These are phyloP conservation scores for Ophiosphaerella narmari DNA, from an alignment of 2,329 filamentous ascomycete genomes.

Conservation along the genomic window DNA sequence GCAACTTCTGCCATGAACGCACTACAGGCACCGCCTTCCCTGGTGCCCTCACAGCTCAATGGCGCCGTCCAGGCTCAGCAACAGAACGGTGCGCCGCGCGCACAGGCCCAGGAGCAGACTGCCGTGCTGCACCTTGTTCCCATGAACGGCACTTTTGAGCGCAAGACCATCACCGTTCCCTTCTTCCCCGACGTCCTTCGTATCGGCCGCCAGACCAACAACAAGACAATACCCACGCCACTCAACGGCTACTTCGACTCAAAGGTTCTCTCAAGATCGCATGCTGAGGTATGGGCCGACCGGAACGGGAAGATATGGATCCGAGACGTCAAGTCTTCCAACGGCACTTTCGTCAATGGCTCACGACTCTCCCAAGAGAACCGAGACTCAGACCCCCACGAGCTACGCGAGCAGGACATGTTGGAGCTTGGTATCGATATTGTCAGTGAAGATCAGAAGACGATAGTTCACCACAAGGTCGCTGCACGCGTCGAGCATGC, in stretches of 20 bases:
- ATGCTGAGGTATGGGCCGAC: conserved; percentile 93
- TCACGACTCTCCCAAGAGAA: conserved; percentile 90
- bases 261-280: conserved; percentile 93
- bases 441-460: conserved; percentile 97
- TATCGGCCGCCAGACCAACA: conserved; percentile 95
- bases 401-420: conserved; percentile 87
- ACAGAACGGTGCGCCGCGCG: conserved; percentile 60
- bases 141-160: conserved; percentile 94
- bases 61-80: conserved; percentile 62
- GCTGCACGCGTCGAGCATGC: conserved; percentile 96
- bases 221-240: conserved; percentile 89
- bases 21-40: conserved; percentile 64
- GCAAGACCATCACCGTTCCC: conserved; percentile 93
- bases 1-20: conserved; percentile 67
- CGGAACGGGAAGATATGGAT: conserved; percentile 90
- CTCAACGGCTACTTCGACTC: conserved; percentile 97
- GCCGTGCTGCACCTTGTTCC: conserved; percentile 86
- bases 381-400: conserved; percentile 92
- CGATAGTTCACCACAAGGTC: conserved; percentile 97
- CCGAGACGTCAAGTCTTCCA: conserved; percentile 96
- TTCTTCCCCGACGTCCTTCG: conserved; percentile 92
- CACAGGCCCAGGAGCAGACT: conserved; percentile 61
- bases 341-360: conserved; percentile 97
- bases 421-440: conserved; percentile 97
- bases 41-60: conserved; percentile 72